Base-by-base conservation (phyloP, 2,329 filamentous ascomycete genomes). In the Alternaria metachromatica region DNA sequence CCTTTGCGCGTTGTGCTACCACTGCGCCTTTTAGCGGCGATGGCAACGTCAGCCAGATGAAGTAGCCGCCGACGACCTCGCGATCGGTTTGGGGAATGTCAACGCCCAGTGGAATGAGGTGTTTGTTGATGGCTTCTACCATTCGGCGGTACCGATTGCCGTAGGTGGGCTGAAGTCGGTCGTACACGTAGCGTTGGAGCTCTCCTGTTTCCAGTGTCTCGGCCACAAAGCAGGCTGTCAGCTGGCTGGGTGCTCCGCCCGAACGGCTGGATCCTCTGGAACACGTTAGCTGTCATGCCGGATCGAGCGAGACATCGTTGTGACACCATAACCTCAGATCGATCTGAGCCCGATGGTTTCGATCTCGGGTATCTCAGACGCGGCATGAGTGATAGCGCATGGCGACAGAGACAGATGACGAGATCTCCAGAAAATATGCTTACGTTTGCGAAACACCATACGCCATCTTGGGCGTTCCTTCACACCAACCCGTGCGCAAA, bases 401-500 rank as follows among this genome's bases (percentile, higher is more conserved):
- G 54, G 18, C 37, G 28, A 54, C 9, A 30, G 43, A 25, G 51
- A 49, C n/a, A 37, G 13, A 30, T 50, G 25, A 13, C 25, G 9
- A 15, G 12, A 33, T 30, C 3, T 12, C 5, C 21, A 23, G n/a
- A 20, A 48, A 30, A n/a, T 43, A 23, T 26, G 73, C 84, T 76
- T 82, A 88, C 86, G 82, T 83, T 80, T 89, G 86, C 44, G 84
- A 86, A n/a, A 90, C 78, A 12, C 85, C 87, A 72, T 84, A 85
- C 5, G 85, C 85, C 60, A 92, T 80, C 70, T 87, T 89, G 56
- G 85, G 82, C 6, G 88, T 90, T 0, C 87, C 91, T 77, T 97
- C 93, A 2, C 89, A 87, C 94, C 94, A 98, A n/a, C 95, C 95
- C 0, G 92, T 94, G 12, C 95, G 86, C 55, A 92, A 81, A 0